A percentile compares a stretch with the other conserved stretches of the same genome.
Conservation (phyloP, 306 rosid genomes). For the Rosa persica region DNA sequence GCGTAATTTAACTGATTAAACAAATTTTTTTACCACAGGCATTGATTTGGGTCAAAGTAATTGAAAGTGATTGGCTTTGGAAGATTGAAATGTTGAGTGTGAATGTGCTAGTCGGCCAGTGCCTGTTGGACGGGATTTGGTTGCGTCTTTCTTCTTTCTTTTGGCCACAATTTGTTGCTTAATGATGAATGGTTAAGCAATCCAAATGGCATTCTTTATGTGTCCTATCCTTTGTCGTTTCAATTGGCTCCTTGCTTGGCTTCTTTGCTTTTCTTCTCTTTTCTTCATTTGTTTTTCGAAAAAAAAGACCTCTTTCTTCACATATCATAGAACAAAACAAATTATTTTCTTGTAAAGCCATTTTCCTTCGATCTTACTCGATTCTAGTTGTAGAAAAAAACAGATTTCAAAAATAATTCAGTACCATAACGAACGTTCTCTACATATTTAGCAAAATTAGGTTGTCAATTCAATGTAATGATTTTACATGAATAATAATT, state of each 20-base stretch:
- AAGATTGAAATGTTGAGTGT: neutral
- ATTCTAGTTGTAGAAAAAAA: no score
- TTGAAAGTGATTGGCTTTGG: neutral
- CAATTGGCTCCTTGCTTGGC: neutral
- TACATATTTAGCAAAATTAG: no score
- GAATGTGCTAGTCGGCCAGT: neutral
- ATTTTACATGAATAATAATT: no score
- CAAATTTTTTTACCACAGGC: neutral
- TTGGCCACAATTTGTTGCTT: neutral
- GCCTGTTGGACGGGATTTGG: neutral
- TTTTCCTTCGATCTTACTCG: no score
- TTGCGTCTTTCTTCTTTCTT: neutral
- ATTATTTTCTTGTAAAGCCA: no score
- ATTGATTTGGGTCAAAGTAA: neutral
- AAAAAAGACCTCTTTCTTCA: no score
- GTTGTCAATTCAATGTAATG: no score
- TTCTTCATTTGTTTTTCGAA: neutral
- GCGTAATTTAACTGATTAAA: no score
- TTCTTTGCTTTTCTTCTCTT: neutral
- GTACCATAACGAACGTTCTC: no score
- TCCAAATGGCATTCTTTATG: neutral
- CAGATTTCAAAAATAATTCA: no score
- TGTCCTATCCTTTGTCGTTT: neutral
- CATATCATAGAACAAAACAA: no score
- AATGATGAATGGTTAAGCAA: neutral